Evolutionary conservation across 1,284 basidiomycete genomes (phyloP), one percentile per base, ranked within the genome.

Genomic region (Moesziomyces antarcticus): DNA sequence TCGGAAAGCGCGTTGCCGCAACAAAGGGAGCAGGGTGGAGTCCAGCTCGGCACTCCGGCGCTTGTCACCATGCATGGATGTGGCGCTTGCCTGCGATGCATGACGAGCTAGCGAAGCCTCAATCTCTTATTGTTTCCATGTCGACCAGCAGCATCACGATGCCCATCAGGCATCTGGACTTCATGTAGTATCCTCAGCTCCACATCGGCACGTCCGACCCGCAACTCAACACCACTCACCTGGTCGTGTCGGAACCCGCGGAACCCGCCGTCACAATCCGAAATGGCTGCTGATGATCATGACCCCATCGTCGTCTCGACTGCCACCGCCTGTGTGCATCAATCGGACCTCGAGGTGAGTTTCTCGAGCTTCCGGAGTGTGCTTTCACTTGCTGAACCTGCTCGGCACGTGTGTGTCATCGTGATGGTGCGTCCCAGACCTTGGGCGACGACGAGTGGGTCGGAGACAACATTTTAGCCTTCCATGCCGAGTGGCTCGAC

Each of bases 401-500:
- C 56, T 21, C 13, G 18, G 10, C 47, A 22, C 30, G 13, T 13
- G 5, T 10, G 30, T 33, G 30, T 11, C 30, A 33, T 33, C 11
- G 30, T 33, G 30, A 33, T 33, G 10, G 30, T 33, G 30, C 11
- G 6, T 33, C 9, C 22, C 11, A 73, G 70, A 73, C 70, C 2
- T 30, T 73, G 42, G 56, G 55, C 18, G 46, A 54, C 5, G 64
- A 64, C 33, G 70, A 73, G 30, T 73, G 70, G 70, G 51, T 73
- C 3, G 70, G 70, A 30, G 70, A 73, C 49, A 73, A 73, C 43
- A 59, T 73, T 7, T 40, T 73, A 9, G 64, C 70, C 8, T 73
- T 73, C 45, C 70, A 73, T 21, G 70, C 70, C 20, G 70, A 73
- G 33, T 73, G 70, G 70, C 60, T 73, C 3, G 47, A 59, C 25